Evolutionary conservation across 192 early-diverging fungal genomes (phyloP).

Genomic region (Entomortierella lignicola): DNA sequence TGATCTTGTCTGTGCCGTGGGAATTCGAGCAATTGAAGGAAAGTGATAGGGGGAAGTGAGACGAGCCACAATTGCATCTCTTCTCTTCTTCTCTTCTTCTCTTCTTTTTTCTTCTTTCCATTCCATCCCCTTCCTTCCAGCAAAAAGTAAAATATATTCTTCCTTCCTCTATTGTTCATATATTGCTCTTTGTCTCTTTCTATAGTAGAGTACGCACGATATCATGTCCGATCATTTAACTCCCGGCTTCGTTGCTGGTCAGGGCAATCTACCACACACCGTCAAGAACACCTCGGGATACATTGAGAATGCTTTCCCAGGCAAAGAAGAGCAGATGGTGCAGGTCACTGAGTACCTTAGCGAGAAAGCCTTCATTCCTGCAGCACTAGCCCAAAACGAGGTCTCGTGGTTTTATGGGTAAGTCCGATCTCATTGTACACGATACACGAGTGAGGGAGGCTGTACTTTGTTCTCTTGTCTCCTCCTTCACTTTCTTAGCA

Average conservation of each 20-base stretch:
- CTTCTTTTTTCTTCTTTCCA: neutral
- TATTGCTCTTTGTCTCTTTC: neutral
- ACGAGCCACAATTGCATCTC: neutral
- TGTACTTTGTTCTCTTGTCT: too few relatives aligned
- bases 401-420: conserved; percentile 97
- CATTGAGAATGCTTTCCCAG: conserved; percentile 86
- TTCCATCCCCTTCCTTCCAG: neutral
- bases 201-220: neutral
- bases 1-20: too few relatives aligned
- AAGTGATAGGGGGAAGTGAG: too few relatives aligned
- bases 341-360: conserved; percentile 87
- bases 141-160: neutral
- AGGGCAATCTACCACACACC: conserved; percentile 32
- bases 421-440: conserved; percentile 4
- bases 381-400: conserved; percentile 88
- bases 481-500: too few relatives aligned
- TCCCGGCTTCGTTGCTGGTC: conserved; percentile 25
- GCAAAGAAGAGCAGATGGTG: conserved; percentile 93
- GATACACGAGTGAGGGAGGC: too few relatives aligned
- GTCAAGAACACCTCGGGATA: conserved; percentile 72
- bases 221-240: conserved; percentile 25
- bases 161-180: neutral
- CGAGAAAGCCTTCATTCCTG: conserved; percentile 90
- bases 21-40: too few relatives aligned
- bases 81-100: neutral